A percentile compares a stretch with the other conserved stretches of the same genome.
Conservation (phyloP, 306 rosid species). For the Begonia loranthoides region DNA sequence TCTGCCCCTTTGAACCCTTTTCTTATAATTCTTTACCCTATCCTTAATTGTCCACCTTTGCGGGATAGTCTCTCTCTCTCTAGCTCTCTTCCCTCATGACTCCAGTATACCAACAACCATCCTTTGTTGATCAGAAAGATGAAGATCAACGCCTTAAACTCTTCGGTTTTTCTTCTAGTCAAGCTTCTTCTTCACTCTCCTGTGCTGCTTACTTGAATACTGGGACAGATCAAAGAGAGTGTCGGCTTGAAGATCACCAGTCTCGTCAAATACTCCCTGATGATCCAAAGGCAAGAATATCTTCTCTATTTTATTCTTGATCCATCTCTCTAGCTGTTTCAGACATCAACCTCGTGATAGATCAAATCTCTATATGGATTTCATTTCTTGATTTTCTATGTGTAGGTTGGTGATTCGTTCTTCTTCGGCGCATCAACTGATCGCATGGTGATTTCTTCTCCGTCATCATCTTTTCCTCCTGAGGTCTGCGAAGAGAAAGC, state of each 20-base stretch:
- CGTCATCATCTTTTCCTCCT: no score
- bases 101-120: conserved; percentile 32
- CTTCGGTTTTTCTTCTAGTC: conserved; percentile 7
- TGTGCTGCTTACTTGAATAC: conserved; percentile 16
- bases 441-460: no score
- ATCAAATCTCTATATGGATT: no score
- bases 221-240: conserved; percentile 20
- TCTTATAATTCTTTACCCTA: conserved; percentile 19
- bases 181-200: conserved; percentile 26
- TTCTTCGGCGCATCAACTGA: no score
- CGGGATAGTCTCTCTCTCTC: conserved; percentile 13
- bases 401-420: no score
- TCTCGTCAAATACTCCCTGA: conserved; percentile 8
- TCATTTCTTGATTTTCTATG: no score
- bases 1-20: conserved; percentile 5
- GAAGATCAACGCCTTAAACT: conserved; percentile 25
- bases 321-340: neutral
- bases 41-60: conserved; percentile 19
- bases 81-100: conserved; percentile 20
- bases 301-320: neutral
- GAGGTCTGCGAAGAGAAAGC: no score
- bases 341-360: no score
- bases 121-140: conserved; percentile 14
- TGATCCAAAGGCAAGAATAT: conserved; percentile 37
- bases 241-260: conserved; percentile 4